Evolutionary conservation across 116 monocot species (phyloP).

Genomic region (Thalassia testudinum): DNA sequence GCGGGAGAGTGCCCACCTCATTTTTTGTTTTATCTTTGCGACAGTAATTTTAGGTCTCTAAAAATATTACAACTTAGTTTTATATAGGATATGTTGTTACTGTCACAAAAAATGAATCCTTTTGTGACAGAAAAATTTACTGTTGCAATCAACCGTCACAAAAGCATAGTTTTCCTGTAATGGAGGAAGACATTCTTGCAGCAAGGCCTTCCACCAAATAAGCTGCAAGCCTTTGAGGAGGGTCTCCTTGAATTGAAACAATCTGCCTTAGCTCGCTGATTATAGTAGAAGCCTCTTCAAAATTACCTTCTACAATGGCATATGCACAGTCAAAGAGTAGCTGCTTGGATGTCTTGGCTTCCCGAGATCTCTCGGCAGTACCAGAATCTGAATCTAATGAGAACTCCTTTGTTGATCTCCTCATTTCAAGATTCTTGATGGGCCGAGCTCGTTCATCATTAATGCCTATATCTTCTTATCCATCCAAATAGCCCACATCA

Average conservation of each 20-base stretch:
- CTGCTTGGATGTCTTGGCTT: slow-evolving; percentile 50
- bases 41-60: no score
- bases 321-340: slow-evolving; percentile 79
- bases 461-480: slow-evolving; percentile 14
- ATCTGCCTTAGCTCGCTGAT: slow-evolving; percentile 56
- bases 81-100: no score
- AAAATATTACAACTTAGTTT: no score
- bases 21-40: no score
- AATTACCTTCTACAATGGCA: slow-evolving; percentile 54
- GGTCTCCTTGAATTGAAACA: slow-evolving; percentile 91
- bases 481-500: slow-evolving; percentile 29
- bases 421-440: slow-evolving; percentile 30
- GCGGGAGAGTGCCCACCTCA: no score
- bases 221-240: slow-evolving; percentile 80
- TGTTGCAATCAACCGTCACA: no score
- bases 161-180: no score
- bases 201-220: slow-evolving; percentile 89
- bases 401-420: slow-evolving; percentile 56
- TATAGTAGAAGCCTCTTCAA: slow-evolving; percentile 42
- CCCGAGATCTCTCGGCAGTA: slow-evolving; percentile 26
- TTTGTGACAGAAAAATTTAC: no score
- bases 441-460: slow-evolving; percentile 57
- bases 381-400: slow-evolving; percentile 67
- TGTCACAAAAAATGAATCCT: no score
- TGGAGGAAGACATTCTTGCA: slow-evolving; percentile 68